Conservation (phyloP, 306 rosid species). For the Pyrus communis region DNA sequence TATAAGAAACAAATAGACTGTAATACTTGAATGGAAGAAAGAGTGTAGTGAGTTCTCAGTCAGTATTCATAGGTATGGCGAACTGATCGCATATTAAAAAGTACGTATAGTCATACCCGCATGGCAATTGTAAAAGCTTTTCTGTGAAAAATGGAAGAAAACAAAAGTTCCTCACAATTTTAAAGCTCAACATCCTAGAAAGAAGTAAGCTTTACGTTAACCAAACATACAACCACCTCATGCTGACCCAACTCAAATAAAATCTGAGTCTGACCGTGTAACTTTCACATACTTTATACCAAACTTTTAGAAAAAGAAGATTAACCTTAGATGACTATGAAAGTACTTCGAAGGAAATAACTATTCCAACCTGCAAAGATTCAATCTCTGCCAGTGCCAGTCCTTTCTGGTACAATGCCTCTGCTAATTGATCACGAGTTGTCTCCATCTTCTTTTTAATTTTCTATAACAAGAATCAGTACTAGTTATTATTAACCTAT, state of each 20-base stretch:
- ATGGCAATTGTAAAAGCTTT: not conserved
- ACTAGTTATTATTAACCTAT: not conserved
- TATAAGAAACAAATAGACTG: not conserved
- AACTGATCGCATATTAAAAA: not conserved
- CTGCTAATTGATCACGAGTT: conserved; percentile 77
- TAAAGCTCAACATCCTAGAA: not conserved
- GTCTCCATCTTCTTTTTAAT: conserved; percentile 78
- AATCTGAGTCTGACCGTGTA: not conserved
- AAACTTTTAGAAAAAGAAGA: not conserved
- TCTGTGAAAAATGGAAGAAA: not conserved
- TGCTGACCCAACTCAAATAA: not conserved
- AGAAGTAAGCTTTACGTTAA: not conserved
- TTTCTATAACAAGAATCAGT: conserved; percentile 27
- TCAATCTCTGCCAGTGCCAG: conserved; percentile 69
- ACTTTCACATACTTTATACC: conserved; percentile 6
- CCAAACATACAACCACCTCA: not conserved
- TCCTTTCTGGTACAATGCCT: conserved; percentile 88
- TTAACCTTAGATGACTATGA: not conserved
- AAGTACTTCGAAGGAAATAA: conserved; percentile 13
- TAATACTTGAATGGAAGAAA: not conserved
- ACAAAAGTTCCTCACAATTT: not conserved
- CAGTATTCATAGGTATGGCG: not conserved
- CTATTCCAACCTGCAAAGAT: conserved; percentile 54
- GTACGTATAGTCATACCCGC: not conserved
- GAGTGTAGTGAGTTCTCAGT: not conserved